phyloP scores from a whole-genome alignment of 805 yeast species.

The Lipomyces orientalis region DNA sequence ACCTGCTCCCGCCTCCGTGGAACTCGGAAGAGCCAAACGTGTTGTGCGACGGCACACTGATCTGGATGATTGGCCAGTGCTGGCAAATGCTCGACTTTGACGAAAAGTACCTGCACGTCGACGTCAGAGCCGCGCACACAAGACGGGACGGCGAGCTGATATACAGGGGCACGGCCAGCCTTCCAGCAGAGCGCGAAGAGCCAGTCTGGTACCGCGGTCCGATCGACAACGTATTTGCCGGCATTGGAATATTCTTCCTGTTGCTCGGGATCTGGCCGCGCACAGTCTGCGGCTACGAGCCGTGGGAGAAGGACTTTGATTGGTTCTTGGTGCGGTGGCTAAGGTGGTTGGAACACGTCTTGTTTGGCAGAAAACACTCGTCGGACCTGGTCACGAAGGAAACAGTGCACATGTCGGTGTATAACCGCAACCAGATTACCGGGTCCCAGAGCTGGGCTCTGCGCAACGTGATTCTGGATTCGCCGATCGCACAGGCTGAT shows the following conservation, averaged over 20 bases:
- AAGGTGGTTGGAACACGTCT: not conserved
- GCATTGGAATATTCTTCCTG: conserved; percentile 11
- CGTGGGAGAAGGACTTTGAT: not conserved
- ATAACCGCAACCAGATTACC: not conserved
- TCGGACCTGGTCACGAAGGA: conserved; percentile 11
- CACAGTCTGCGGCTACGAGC: not conserved
- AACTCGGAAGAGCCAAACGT: conserved; percentile 10
- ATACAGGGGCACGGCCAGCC: not conserved
- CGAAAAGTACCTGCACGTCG: conserved; percentile 16
- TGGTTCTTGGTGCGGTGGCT: not conserved
- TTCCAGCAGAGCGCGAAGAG: not conserved
- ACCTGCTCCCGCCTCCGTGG: conserved; percentile 11
- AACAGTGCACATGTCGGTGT: conserved; percentile 16
- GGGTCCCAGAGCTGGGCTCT: conserved; percentile 2
- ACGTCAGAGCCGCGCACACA: conserved; percentile 10
- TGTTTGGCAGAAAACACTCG: not conserved
- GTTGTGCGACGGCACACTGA: conserved; percentile 30
- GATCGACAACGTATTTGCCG: conserved; percentile 16
- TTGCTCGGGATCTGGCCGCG: conserved; percentile 2
- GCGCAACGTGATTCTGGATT: not conserved
- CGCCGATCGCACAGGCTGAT: not conserved
- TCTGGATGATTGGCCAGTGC: conserved; percentile 30
- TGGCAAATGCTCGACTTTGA: conserved; percentile 12
- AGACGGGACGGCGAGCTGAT: conserved; percentile 2
- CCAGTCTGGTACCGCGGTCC: conserved; percentile 29